Evolutionary conservation across 1,284 basidiomycete species (phyloP).

Genomic region (Ganoderma resinaceum): DNA sequence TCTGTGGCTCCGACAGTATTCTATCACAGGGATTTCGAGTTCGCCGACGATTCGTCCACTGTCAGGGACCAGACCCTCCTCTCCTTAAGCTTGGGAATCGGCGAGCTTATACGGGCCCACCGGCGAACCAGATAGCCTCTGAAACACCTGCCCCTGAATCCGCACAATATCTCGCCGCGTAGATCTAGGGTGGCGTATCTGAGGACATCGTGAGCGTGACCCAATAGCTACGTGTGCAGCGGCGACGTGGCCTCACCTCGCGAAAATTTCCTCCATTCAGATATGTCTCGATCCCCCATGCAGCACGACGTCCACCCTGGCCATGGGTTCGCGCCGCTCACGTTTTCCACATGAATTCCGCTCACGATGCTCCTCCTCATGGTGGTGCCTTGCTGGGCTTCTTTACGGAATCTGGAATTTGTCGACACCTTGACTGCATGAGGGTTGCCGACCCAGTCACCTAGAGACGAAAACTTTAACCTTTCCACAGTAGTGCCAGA

Average conservation of each 20-base stretch:
- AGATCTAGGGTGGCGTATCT: neutral
- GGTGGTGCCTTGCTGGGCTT: neutral
- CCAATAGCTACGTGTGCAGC: neutral
- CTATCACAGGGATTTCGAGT: too few species aligned
- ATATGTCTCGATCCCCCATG: neutral
- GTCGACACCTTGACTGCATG: neutral
- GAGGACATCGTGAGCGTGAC: neutral
- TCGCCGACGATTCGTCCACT: neutral
- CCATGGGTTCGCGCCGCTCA: neutral
- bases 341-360: neutral
- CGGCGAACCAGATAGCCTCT: neutral
- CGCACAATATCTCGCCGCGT: neutral
- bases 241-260: neutral
- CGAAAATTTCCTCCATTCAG: neutral
- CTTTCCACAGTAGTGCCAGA: neutral
- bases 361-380: neutral
- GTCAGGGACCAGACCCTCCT: neutral
- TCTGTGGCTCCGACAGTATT: too few species aligned
- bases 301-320: neutral
- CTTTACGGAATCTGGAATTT: neutral
- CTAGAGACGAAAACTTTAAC: neutral
- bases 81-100: neutral
- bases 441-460: neutral
- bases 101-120: neutral
- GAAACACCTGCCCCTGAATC: neutral